These are phyloP conservation scores for Kwoniella mangroviensis DNA, from an alignment of 768 basidiomycete genomes.

Conservation along the genomic window DNA sequence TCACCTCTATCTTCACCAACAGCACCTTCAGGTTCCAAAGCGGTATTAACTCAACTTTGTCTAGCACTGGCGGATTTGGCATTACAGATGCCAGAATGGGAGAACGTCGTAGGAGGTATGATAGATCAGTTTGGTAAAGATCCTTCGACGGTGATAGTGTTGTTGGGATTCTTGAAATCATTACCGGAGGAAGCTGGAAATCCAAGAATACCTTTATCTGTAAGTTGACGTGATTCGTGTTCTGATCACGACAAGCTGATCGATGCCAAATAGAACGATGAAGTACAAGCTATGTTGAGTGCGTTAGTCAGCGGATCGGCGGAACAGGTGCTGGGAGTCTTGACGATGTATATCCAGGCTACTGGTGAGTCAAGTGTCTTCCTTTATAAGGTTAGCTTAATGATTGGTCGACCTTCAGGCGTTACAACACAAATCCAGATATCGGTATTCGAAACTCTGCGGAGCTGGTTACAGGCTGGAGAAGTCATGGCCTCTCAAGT, in stretches of 20 bases:
- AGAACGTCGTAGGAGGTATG: slow-evolving; percentile 75
- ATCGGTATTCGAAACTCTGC: slow-evolving; percentile 81
- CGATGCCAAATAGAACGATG: slow-evolving; percentile 18
- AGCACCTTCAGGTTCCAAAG: slow-evolving; percentile 72
- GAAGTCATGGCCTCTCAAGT: slow-evolving; percentile 72
- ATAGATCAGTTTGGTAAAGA: slow-evolving; percentile 83
- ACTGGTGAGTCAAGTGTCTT: slow-evolving; percentile 65
- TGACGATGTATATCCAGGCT: slow-evolving; percentile 87
- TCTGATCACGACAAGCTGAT: slow-evolving; percentile 1
- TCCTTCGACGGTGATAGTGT: slow-evolving; percentile 76
- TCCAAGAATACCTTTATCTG: slow-evolving; percentile 83
- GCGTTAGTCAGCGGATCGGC: slow-evolving; percentile 56
- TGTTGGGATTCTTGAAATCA: slow-evolving; percentile 86
- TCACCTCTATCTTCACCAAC: slow-evolving; percentile 62
- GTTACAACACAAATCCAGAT: slow-evolving; percentile 76
- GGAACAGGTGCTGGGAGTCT: slow-evolving; percentile 72
- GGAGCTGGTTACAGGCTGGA: slow-evolving; percentile 85
- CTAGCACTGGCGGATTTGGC: slow-evolving; percentile 88
- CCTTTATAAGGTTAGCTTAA: no score
- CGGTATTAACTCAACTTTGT: slow-evolving; percentile 85
- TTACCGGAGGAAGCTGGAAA: slow-evolving; percentile 89
- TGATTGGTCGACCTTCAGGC: slow-evolving; percentile 62
- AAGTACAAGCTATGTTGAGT: slow-evolving; percentile 25
- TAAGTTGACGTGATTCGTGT: slow-evolving; percentile 60
- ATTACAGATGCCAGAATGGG: slow-evolving; percentile 80